phyloP scores from a whole-genome alignment of 352 stramenopile species.

The Pythium scleroteichum region DNA sequence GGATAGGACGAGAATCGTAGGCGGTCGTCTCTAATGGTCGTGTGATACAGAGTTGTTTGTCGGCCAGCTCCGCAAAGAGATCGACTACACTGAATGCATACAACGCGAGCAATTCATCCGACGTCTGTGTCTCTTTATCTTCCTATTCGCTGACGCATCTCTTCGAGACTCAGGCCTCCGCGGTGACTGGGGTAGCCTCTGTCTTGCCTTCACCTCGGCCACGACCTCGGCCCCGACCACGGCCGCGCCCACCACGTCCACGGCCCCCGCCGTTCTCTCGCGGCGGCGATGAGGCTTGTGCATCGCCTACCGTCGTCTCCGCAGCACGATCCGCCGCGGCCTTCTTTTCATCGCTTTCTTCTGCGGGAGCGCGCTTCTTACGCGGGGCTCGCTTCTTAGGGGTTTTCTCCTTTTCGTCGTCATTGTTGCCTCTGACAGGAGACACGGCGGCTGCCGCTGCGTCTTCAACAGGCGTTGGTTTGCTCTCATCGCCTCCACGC shows the following conservation, averaged over 20 bases:
- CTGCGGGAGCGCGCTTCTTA: conserved; percentile 5
- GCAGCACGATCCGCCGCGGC: conserved; percentile 9
- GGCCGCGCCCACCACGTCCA: conserved; percentile 20
- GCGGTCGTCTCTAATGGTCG: background rate
- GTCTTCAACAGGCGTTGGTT: background rate
- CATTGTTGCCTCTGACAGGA: background rate
- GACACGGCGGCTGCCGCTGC: background rate
- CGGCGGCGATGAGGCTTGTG: background rate
- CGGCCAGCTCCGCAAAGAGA: too few relatives aligned
- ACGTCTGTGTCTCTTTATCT: background rate
- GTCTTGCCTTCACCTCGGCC: conserved; percentile 36
- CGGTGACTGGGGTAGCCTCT: conserved; percentile 1
- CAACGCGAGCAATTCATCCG: too few relatives aligned
- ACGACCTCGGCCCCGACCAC: conserved; percentile 25
- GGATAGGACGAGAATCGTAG: background rate
- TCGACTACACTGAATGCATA: too few relatives aligned
- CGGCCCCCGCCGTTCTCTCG: conserved; percentile 10
- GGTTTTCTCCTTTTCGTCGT: conserved; percentile 2
- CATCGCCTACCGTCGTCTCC: conserved; percentile 7
- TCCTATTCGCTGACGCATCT: background rate
- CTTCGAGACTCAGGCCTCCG: conserved; percentile 14
- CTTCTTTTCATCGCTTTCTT: conserved; percentile 11
- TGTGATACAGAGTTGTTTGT: too few relatives aligned
- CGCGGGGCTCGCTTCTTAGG: conserved; percentile 16
- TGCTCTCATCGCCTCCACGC: conserved; percentile 5